These are phyloP conservation scores for Mycosphaerella sp. DNA, from an alignment of 2,329 filamentous ascomycete species.

Conservation along the genomic window DNA sequence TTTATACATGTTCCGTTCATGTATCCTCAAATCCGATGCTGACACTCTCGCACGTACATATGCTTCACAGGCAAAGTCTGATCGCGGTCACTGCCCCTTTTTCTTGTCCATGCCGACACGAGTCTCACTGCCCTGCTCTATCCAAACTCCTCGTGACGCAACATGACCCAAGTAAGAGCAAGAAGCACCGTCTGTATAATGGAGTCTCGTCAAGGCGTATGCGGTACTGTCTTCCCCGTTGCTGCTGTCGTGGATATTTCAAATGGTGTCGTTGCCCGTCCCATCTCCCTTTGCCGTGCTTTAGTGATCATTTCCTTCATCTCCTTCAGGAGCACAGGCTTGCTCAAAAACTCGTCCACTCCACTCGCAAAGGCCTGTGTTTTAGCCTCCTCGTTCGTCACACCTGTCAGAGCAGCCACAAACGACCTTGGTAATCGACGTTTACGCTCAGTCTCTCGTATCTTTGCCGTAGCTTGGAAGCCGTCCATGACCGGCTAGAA, in stretches of 20 bases:
- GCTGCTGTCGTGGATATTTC: background rate
- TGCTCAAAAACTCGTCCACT: conserved; percentile 26
- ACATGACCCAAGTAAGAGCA: no score
- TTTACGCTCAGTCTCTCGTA: conserved; percentile 18
- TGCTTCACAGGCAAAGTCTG: background rate
- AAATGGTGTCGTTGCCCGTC: background rate
- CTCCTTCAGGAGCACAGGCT: conserved; percentile 23
- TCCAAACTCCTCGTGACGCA: no score
- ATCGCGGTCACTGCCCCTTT: background rate
- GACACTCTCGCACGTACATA: background rate
- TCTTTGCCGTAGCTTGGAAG: conserved; percentile 19
- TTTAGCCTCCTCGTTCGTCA: conserved; percentile 21
- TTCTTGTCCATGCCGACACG: background rate
- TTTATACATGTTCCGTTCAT: background rate
- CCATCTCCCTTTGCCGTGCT: background rate
- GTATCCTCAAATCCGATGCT: background rate
- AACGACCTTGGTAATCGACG: background rate
- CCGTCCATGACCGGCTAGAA: conserved; percentile 17
- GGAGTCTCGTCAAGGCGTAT: no score
- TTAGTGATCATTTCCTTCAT: conserved; percentile 1
- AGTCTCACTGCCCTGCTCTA: no score
- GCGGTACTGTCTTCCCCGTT: background rate
- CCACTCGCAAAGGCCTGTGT: conserved; percentile 21
- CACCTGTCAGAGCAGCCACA: conserved; percentile 27
- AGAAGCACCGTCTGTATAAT: no score